A percentile compares a stretch with the other conserved stretches of the same genome.
Evolutionary conservation across 2,329 filamentous ascomycete genomes (phyloP).

Genomic region (Albophoma yamanashiensis): DNA sequence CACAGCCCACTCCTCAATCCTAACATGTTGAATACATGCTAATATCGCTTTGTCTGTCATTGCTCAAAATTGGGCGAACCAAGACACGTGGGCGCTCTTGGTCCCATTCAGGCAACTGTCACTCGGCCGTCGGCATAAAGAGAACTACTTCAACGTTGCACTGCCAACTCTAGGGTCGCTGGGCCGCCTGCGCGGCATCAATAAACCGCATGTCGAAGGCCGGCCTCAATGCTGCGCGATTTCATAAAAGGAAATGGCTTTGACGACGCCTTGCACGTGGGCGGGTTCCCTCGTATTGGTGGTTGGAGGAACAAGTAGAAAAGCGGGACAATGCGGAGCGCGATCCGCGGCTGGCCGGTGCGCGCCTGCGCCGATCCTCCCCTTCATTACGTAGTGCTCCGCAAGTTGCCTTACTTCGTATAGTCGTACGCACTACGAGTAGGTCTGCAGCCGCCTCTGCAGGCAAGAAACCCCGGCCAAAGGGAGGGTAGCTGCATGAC

Average conservation of each 20-base stretch:
- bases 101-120: neutral
- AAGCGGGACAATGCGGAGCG: neutral
- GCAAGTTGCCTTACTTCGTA: neutral
- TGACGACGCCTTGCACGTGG: neutral
- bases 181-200: no score
- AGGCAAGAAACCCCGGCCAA: no score
- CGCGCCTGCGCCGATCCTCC: neutral
- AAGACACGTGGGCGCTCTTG: neutral
- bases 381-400: neutral
- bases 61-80: neutral
- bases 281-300: neutral
- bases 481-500: neutral
- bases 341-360: neutral
- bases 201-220: no score
- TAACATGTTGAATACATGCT: no score
- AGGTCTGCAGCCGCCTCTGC: neutral
- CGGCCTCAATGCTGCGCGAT: no score
- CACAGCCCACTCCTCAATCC: no score
- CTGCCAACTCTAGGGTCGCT: no score
- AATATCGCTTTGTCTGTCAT: no score
- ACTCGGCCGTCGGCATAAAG: neutral
- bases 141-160: no score
- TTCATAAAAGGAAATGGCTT: neutral
- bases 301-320: neutral
- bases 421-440: neutral